Percentiles rank a stretch among this genome's conserved stretches.
phyloP scores from a whole-genome alignment of 495 filamentous ascomycete species.

The Antarctomyces pellizariae region DNA sequence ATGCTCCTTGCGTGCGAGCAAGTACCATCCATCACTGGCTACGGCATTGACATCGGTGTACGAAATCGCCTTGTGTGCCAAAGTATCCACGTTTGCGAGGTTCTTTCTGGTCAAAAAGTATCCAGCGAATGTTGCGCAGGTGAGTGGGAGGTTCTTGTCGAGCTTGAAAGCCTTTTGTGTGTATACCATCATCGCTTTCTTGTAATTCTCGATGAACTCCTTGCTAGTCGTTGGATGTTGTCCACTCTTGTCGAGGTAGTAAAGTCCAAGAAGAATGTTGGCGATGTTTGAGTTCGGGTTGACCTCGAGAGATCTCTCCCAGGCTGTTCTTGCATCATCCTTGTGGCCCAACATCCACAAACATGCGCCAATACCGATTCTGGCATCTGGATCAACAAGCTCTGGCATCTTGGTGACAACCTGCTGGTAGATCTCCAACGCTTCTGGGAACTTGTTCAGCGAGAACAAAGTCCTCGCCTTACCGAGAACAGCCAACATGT shows the following conservation, averaged over 20 bases:
- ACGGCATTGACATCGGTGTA: conserved; percentile 86
- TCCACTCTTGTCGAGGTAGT: conserved; percentile 63
- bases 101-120: conserved; percentile 68
- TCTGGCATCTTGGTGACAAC: conserved; percentile 64
- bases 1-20: conserved; percentile 76
- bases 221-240: conserved; percentile 51
- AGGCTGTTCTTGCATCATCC: conserved; percentile 71
- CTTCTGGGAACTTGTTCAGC: conserved; percentile 58
- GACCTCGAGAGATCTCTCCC: conserved; percentile 69
- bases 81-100: conserved; percentile 52
- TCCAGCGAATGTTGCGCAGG: conserved; percentile 66
- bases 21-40: conserved; percentile 90
- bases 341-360: conserved; percentile 88
- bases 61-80: conserved; percentile 84
- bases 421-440: conserved; percentile 66
- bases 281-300: conserved; percentile 80
- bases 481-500: conserved; percentile 76
- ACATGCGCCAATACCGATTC: conserved; percentile 87
- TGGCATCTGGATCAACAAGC: conserved; percentile 80
- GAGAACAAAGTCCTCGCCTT: conserved; percentile 67
- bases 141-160: conserved; percentile 81
- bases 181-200: conserved; percentile 81
- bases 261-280: conserved; percentile 71
- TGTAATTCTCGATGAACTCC: conserved; percentile 59
- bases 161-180: conserved; percentile 85